Base-by-base conservation (phyloP, 73 alveolate species). In the Uronychia binucleata region DNA sequence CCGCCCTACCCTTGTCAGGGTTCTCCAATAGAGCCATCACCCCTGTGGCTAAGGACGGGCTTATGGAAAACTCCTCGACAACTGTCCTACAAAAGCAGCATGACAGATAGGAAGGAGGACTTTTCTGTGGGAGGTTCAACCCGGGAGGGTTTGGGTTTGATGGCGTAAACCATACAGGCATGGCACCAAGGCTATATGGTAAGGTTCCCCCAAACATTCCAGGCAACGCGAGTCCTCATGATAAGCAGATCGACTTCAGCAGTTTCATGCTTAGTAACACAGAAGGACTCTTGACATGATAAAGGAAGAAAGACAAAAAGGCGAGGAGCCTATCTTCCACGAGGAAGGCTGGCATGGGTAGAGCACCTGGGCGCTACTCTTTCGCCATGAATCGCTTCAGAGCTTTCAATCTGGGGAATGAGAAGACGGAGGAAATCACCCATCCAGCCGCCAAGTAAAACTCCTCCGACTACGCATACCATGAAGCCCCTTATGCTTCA, bases 1-100 rank as follows among this genome's bases (percentile, higher is more conserved):
- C 67, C 5, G 67, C 67, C 67, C 67, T 46, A 46, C 67, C 67
- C 67, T 11, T 46, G 67, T 46, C 67, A n/a, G n/a, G n/a, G n/a
- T n/a, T n/a, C n/a, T 46, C 67, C 5, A 46, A 46, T 19, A 5
- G 67, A 11, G 67, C 67, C 67, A 46, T 46, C 19, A 46, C 67
- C 5, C 67, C 67, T 46, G 19, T 46, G n/a, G 67, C 67, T 11
- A 46, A 46, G 67, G 67, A 46, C 19, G 67, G 67, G 67, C 67
- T 46, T 19, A 46, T 46, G 67, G 67, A 46, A 46, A 46, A 46
- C 19, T 46, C 67, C 19, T 46, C 67, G 19, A 46, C 67, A 46
- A 46, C 67, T 19, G 67, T 46, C 19, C 67, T 46, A 5, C 67
- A 46, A 5, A 46, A 46, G 67, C 19, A 46, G 67, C 67, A 11